These are phyloP conservation scores for Eimeria necatrix DNA, from an alignment of 169 alveolate species.

Conservation along the genomic window DNA sequence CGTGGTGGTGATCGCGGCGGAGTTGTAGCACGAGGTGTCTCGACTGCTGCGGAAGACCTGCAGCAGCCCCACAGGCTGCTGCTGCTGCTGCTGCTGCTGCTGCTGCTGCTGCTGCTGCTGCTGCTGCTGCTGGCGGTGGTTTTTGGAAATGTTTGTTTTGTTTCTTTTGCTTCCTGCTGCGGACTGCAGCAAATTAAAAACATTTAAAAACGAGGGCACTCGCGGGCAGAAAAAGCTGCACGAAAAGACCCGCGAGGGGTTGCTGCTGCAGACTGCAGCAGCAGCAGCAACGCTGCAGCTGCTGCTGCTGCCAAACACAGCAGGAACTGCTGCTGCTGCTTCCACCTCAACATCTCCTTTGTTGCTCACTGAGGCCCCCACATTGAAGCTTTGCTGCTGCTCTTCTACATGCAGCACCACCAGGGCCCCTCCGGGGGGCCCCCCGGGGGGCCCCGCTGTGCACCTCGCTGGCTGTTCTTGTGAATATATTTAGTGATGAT, in stretches of 20 bases:
- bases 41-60: background rate
- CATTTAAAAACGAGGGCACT: background rate
- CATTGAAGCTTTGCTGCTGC: conserved; percentile 30
- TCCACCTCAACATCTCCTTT: background rate
- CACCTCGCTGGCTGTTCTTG: background rate
- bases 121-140: background rate
- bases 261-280: background rate
- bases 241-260: background rate
- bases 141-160: too few species aligned
- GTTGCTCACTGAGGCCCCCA: background rate
- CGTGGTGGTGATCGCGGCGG: background rate
- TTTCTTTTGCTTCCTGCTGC: too few species aligned
- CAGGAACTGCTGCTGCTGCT: conserved; percentile 26
- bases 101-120: conserved; percentile 11
- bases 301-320: background rate
- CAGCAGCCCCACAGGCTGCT: background rate
- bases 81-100: too few species aligned
- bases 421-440: background rate
- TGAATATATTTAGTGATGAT: background rate
- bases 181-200: background rate
- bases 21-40: background rate
- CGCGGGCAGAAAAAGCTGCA: background rate
- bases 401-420: background rate
- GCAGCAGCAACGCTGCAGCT: background rate
- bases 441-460: too few species aligned